These are phyloP conservation scores for Phialemonium atrogriseum DNA, from an alignment of 2,329 filamentous ascomycete genomes.

Conservation along the genomic window DNA sequence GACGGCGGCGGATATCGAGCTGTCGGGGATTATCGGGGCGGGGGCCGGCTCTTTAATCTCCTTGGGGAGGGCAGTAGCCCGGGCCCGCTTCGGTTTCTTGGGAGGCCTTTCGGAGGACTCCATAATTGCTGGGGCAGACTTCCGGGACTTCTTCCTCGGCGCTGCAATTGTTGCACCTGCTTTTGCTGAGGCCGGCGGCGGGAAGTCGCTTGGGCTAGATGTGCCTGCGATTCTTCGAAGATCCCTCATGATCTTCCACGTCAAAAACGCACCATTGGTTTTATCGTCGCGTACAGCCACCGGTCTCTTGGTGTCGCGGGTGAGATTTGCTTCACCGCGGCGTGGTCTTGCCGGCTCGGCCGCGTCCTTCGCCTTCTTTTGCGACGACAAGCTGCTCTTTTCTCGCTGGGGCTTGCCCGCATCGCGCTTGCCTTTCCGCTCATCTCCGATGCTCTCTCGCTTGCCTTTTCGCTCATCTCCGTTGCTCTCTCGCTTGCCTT, in stretches of 20 bases:
- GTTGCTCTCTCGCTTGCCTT: constrained; percentile 4
- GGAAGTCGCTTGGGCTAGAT: constrained; percentile 24
- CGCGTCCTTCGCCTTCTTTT: constrained; percentile 26
- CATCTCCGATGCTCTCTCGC: constrained; percentile 2
- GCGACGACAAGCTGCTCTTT: neutral
- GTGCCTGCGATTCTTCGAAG: no score
- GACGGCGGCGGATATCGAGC: constrained; percentile 42
- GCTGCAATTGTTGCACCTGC: constrained; percentile 1
- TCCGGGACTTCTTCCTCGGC: constrained; percentile 10
- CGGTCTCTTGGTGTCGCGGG: constrained; percentile 27
- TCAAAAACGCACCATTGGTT: constrained; percentile 34
- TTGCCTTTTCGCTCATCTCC: neutral
- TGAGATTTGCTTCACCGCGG: constrained; percentile 17
- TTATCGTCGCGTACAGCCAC: constrained; percentile 37
- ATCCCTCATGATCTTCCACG: constrained; percentile 31
- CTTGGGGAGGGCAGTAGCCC: neutral
- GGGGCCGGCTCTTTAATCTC: neutral
- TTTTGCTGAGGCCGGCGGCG: constrained; percentile 11
- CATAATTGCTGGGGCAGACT: constrained; percentile 13
- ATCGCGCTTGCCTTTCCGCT: neutral
- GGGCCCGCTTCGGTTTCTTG: neutral
- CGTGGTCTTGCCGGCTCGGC: neutral
- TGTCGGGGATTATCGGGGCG: constrained; percentile 5
- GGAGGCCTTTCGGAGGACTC: neutral
- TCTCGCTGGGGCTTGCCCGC: neutral